Conservation (phyloP, 805 yeast genomes). For the Pichia kluyveri region DNA sequence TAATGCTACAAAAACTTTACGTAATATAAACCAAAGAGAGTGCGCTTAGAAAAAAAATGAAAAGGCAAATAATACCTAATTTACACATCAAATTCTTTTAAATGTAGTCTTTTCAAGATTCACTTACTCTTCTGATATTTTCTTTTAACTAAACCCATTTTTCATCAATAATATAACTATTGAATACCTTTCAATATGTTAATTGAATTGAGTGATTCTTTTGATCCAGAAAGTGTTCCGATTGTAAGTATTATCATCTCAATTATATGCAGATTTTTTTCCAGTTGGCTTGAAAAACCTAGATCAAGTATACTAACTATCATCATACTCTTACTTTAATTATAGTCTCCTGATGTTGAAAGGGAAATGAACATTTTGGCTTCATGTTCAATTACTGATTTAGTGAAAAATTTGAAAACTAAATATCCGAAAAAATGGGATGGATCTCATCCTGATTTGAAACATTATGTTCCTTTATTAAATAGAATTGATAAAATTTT, state of each 20-base stretch:
- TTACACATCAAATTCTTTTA: too few relatives aligned
- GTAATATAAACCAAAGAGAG: too few relatives aligned
- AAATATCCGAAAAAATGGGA: conserved; percentile 22
- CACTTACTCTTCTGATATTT: too few relatives aligned
- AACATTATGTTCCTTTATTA: conserved; percentile 69
- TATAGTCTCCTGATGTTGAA: conserved; percentile 14
- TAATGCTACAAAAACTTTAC: too few relatives aligned
- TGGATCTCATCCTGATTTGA: conserved; percentile 38
- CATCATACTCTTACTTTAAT: background rate
- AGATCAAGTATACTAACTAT: conserved; percentile 7
- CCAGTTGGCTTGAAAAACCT: too few relatives aligned
- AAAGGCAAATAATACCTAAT: too few relatives aligned
- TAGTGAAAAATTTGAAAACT: conserved; percentile 11
- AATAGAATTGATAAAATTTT: conserved; percentile 67
- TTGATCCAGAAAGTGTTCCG: background rate
- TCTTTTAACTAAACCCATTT: too few relatives aligned
- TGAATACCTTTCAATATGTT: background rate
- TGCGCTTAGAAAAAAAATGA: too few relatives aligned
- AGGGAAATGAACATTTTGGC: conserved; percentile 11
- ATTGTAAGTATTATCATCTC: background rate
- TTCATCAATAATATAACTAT: too few relatives aligned
- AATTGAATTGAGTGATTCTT: background rate
- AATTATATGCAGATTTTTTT: too few relatives aligned
- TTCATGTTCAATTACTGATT: conserved; percentile 15
- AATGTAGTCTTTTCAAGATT: too few relatives aligned